phyloP scores from a whole-genome alignment of 441 rosid species.

The Codiaeum variegatum region DNA sequence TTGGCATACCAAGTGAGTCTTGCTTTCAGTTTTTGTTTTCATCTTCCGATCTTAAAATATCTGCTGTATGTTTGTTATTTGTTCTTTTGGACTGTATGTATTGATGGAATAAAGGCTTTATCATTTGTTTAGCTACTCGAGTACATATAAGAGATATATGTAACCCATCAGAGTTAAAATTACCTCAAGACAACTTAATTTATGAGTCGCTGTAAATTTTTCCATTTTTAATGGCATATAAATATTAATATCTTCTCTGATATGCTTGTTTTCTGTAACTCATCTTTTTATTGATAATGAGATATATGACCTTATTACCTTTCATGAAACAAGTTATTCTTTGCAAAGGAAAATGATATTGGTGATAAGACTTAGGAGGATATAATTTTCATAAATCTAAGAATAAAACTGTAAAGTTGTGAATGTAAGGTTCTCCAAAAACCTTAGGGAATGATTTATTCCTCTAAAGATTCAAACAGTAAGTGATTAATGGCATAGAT shows the following conservation, averaged over 20 bases:
- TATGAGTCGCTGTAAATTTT: neutral
- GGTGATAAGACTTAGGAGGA: neutral
- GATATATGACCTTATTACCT: neutral
- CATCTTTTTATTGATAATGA: neutral
- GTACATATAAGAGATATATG: neutral
- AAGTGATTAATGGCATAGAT: neutral
- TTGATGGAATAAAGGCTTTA: neutral
- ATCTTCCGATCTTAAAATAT: constrained; percentile 4
- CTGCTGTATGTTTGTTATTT: neutral
- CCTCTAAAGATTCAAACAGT: neutral
- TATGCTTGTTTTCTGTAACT: neutral
- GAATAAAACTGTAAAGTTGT: neutral
- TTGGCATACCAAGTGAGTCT: neutral
- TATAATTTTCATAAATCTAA: neutral
- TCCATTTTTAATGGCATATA: neutral
- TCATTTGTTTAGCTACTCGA: neutral
- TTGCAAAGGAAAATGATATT: neutral
- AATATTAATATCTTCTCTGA: neutral
- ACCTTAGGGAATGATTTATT: neutral
- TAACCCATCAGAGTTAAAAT: neutral
- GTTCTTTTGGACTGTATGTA: neutral
- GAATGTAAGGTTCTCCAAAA: neutral
- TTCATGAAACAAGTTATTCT: neutral
- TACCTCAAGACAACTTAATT: neutral
- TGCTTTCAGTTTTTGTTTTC: neutral